Conservation (phyloP, 2,329 filamentous ascomycete genomes). For the Juglanconis oblonga region DNA sequence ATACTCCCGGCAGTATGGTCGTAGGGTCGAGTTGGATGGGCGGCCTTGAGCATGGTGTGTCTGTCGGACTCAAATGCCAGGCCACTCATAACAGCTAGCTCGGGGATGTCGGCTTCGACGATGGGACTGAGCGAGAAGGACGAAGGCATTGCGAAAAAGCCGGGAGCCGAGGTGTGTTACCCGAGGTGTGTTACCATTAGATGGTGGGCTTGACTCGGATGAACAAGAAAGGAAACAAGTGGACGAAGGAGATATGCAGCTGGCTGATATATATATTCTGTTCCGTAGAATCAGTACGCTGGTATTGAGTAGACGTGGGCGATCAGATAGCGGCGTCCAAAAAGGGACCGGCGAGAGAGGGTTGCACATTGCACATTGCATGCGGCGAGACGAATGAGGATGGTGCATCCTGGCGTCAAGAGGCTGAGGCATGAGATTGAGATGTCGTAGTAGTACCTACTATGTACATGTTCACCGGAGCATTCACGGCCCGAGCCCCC, state of each 20-base stretch:
- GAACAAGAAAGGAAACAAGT: background rate
- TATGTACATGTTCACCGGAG: background rate
- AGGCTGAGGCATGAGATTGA: background rate
- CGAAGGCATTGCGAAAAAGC: background rate
- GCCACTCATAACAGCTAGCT: slow-evolving; percentile 28
- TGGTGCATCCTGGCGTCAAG: background rate
- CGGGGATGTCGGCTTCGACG: slow-evolving; percentile 25
- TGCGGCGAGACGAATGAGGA: slow-evolving; percentile 5
- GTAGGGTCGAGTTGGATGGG: slow-evolving; percentile 26
- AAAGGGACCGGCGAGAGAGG: background rate
- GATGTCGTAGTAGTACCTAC: background rate
- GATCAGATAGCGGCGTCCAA: background rate
- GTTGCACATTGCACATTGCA: background rate
- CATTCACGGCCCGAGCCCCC: background rate
- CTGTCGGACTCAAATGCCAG: slow-evolving; percentile 29
- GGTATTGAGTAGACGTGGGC: background rate
- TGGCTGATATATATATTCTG: background rate
- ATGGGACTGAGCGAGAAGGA: slow-evolving; percentile 11
- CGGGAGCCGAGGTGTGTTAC: background rate
- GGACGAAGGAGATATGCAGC: background rate
- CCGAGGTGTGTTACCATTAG: background rate
- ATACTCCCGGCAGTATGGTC: slow-evolving; percentile 25
- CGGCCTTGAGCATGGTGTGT: slow-evolving; percentile 33
- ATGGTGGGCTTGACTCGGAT: background rate
- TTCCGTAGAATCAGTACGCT: background rate